Evolutionary conservation across 345 rosid genomes (phyloP).

Genomic region (Excoecaria cochinchinensis): DNA sequence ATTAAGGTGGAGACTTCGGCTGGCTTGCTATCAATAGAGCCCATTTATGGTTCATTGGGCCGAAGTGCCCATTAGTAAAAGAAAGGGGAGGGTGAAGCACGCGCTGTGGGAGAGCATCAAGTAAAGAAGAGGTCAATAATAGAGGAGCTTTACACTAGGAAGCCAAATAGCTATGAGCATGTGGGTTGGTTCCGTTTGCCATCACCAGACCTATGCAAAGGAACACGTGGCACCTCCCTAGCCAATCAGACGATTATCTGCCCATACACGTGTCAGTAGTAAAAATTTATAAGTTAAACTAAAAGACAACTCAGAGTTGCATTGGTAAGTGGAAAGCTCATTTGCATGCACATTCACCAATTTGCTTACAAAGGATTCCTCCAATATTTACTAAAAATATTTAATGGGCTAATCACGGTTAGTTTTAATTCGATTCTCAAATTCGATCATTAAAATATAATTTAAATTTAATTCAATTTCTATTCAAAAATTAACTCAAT

Average conservation of each 20-base stretch:
- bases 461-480: too few species aligned
- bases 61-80: too few species aligned
- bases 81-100: not conserved
- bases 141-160: not conserved
- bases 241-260: conserved; percentile 8
- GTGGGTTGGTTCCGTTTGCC: conserved; percentile 22
- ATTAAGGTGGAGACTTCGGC: too few species aligned
- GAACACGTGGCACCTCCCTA: conserved; percentile 32
- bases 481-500: too few species aligned
- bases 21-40: too few species aligned
- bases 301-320: not conserved
- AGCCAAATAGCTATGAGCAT: conserved; percentile 14
- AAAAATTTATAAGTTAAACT: too few species aligned
- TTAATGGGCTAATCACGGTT: too few species aligned
- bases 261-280: conserved; percentile 14
- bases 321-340: not conserved
- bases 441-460: too few species aligned
- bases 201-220: not conserved
- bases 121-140: not conserved
- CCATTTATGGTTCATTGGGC: too few species aligned
- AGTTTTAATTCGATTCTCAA: too few species aligned
- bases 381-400: too few species aligned
- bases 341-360: not conserved
- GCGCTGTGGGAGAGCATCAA: not conserved
- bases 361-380: too few species aligned